These are phyloP conservation scores for Myriosclerotinia curreyana DNA, from an alignment of 2,329 filamentous ascomycete species.

Conservation along the genomic window DNA sequence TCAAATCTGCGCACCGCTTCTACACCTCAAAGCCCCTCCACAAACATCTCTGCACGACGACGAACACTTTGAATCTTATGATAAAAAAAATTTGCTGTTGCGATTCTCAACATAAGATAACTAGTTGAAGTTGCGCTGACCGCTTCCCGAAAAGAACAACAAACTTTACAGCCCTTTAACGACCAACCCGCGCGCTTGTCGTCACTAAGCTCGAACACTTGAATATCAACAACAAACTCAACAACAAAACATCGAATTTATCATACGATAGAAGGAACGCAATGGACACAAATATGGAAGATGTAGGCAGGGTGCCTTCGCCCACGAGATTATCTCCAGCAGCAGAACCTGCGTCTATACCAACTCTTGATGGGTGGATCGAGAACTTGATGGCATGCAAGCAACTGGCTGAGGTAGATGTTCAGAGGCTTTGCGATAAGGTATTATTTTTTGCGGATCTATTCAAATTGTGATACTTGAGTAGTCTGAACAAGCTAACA, in stretches of 20 bases:
- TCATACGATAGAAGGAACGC: conserved; percentile 24
- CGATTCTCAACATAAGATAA: conserved; percentile 19
- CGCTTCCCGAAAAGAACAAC: conserved; percentile 17
- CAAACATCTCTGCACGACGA: conserved; percentile 17
- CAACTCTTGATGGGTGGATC: conserved; percentile 96
- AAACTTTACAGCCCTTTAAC: conserved; percentile 14
- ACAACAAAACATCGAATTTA: conserved; percentile 20
- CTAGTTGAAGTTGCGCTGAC: conserved; percentile 18
- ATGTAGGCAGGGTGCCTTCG: conserved; percentile 82
- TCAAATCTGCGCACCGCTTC: conserved; percentile 22
- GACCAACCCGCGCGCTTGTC: conserved; percentile 26
- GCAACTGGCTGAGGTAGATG: conserved; percentile 90
- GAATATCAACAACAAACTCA: conserved; percentile 27
- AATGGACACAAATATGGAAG: conserved; percentile 99
- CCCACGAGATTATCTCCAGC: conserved; percentile 71
- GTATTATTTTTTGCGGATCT: conserved; percentile 50
- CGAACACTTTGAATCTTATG: conserved; percentile 12
- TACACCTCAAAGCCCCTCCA: conserved; percentile 17
- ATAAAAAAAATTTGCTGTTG: conserved; percentile 13
- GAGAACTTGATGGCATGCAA: conserved; percentile 98
- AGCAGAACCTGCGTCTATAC: conserved; percentile 83
- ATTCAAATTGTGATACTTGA: conserved; percentile 14
- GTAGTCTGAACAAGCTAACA: conserved; percentile 16
- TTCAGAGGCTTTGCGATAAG: conserved; percentile 97
- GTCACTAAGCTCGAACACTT: conserved; percentile 34